Percentiles rank a stretch among this genome's conserved stretches.
These are phyloP conservation scores for Dendryphion nanum DNA, from an alignment of 2,329 filamentous ascomycete genomes.

Conservation along the genomic window DNA sequence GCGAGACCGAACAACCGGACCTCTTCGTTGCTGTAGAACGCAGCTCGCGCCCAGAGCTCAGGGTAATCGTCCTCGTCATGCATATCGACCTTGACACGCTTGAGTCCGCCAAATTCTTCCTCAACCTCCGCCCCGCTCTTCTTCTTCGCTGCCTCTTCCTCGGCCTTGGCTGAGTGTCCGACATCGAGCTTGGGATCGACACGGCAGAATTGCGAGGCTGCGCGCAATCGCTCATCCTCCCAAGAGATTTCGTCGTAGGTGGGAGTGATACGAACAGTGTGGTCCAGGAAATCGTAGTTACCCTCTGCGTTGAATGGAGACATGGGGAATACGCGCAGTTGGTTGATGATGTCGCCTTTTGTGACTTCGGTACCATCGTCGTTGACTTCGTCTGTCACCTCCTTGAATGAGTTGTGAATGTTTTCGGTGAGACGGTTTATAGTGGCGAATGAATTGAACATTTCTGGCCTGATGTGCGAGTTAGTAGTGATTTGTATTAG, in stretches of 20 bases:
- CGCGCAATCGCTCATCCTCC: slow-evolving; percentile 25
- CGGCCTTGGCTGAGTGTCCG: slow-evolving; percentile 9
- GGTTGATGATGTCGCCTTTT: not conserved
- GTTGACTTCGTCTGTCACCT: not conserved
- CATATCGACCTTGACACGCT: slow-evolving; percentile 1
- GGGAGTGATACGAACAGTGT: slow-evolving; percentile 25
- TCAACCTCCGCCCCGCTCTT: slow-evolving; percentile 9
- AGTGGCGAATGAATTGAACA: no score
- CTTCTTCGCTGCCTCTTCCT: slow-evolving; percentile 12
- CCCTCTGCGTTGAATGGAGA: slow-evolving; percentile 20
- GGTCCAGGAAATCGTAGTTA: slow-evolving; percentile 18
- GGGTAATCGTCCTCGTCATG: slow-evolving; percentile 1
- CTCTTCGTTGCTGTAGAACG: not conserved
- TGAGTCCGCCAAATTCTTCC: slow-evolving; percentile 6
- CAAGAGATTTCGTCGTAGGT: slow-evolving; percentile 27
- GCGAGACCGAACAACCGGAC: not conserved
- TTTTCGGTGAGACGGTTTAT: slow-evolving; percentile 6
- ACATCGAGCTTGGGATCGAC: slow-evolving; percentile 15
- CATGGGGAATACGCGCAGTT: slow-evolving; percentile 25
- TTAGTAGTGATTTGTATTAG: no score
- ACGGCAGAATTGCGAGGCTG: slow-evolving; percentile 28
- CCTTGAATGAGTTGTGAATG: slow-evolving; percentile 5
- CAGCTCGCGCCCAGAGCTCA: not conserved
- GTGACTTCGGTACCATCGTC: not conserved
- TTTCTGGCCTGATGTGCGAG: no score